Evolutionary conservation across 306 rosid genomes (phyloP), one percentile per base, ranked within the genome.

Genomic region (Lagenaria siceraria): DNA sequence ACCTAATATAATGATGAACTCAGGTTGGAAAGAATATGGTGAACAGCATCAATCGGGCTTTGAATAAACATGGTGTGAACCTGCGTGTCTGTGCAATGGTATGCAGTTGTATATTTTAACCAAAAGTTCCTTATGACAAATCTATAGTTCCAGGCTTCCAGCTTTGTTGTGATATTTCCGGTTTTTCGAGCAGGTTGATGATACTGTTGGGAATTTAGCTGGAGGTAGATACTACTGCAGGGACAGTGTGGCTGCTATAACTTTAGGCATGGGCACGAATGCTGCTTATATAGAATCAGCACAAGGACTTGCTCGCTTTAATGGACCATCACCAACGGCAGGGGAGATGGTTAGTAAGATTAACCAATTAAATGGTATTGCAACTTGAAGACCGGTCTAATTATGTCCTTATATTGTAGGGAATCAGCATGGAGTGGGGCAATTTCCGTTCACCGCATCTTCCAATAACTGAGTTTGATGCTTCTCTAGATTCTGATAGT

Each of bases 221-320:
- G 91, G 95, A 79, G 95, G 95, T 66, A 85, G 95, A 81, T 91
- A 91, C 84, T 86, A 85, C 36, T 84, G 80, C 55, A 80, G 76
- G 63, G 97, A 88, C 49, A 78, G 79, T 13, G 91, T 91, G 27
- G 95, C 89, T 63, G 88, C 89, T 74, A 54, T 91, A 48, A 84
- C 90, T 33, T 76, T 91, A 42, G 95, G 84, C 72, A 86, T 80
- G 88, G 86, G 78, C 75, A 87, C 95, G 10, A 87, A 88, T 81
- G 97, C 97, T 55, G 92, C 88, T 65, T 89, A 86, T 73, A 82
- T 84, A 55, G 91, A 91, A 76, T 75, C 87, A 42, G 61, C 83
- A 35, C 77, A 85, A n/a, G 83, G 75, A 48, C 80, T 79, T 77
- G 75, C 82, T 24, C 81, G n/a, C 35, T 83, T 82, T 55, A 82